These are phyloP conservation scores for Nitzschia sp. DNA, from an alignment of 108 stramenopile genomes.

Conservation along the genomic window DNA sequence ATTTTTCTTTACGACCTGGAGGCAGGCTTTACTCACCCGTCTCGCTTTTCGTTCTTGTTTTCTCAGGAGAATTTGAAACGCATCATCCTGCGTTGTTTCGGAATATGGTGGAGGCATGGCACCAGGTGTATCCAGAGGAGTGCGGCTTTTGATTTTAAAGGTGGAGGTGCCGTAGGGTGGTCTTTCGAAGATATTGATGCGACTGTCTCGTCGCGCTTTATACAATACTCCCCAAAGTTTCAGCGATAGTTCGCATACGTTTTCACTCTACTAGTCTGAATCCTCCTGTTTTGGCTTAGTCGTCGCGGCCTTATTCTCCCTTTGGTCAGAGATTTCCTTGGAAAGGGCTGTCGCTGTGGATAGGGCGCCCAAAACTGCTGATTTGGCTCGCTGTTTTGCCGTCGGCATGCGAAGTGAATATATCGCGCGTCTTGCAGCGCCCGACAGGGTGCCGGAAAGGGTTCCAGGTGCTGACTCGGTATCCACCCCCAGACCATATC, in stretches of 20 bases:
- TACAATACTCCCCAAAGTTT: no score
- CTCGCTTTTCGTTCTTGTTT: no score
- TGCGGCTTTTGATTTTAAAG: slow-evolving; percentile 49
- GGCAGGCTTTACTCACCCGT: no score
- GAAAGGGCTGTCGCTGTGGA: slow-evolving; percentile 24
- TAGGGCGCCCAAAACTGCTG: slow-evolving; percentile 30
- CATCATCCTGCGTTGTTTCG: slow-evolving; percentile 11
- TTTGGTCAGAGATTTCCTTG: slow-evolving; percentile 19
- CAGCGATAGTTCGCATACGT: no score
- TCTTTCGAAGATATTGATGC: no score
- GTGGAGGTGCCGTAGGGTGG: no score
- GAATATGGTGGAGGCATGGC: slow-evolving; percentile 67
- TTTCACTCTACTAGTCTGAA: no score
- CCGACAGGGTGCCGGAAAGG: slow-evolving; percentile 34
- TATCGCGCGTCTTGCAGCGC: slow-evolving; percentile 49
- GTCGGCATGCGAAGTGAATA: slow-evolving; percentile 87
- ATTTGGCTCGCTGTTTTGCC: slow-evolving; percentile 38
- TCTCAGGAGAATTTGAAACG: slow-evolving; percentile 18
- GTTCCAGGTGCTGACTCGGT: slow-evolving; percentile 62
- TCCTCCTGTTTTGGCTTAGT: no score
- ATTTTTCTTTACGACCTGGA: neutral
- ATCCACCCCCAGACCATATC: slow-evolving; percentile 49
- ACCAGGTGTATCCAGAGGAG: slow-evolving; percentile 63
- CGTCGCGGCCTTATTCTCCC: no score
- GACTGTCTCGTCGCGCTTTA: no score